Evolutionary conservation across 148 eudicot genomes (phyloP), one percentile per base, ranked within the genome.

Genomic region (Camellia lanceoleosa): DNA sequence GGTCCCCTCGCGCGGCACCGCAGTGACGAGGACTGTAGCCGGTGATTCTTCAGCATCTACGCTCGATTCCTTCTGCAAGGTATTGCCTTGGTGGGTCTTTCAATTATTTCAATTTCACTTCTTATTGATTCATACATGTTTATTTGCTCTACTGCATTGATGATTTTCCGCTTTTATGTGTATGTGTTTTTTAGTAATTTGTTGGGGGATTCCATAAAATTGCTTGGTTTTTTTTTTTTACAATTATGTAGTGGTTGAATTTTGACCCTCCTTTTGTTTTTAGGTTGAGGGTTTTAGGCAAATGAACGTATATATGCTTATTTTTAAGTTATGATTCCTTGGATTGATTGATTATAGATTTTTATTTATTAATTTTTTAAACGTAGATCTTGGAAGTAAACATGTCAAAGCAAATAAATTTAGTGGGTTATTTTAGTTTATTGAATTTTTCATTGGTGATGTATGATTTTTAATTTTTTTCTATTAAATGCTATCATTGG

Each of bases 61-160:
- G 4, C 54, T 51, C 84, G 75, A 67, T 78, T 80, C 38, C 43
- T 82, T 88, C 74, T 18, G 47, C 52, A 88, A 86, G 90, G 90
- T 88, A 83, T 52, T 73, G 19, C 43, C 58, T 52, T 47, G 75
- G 62, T 75, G 58, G 62, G 54, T 64, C 20, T 80, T 61, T 46
- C 16, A 14, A 13, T 80, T 76, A 51, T 63, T 81, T 47, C 80
- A 13, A 23, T 60, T 44, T 64, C 49, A 55, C 5, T 18, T n/a
- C 7, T 42, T 62, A 4, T 46, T 43, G 1, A 3, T 38, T 42
- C 13, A 16, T 5, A 41, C 6, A 3, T 70, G 5, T 70, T 43
- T 11, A 3, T 41, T 49, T 47, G 70, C 44, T 38, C 15, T 66
- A 7, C 71, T 11, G 2, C 47, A 3, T 10, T 1, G 2, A 38